Conservation (phyloP, 768 basidiomycete genomes). For the Serendipita indica region DNA sequence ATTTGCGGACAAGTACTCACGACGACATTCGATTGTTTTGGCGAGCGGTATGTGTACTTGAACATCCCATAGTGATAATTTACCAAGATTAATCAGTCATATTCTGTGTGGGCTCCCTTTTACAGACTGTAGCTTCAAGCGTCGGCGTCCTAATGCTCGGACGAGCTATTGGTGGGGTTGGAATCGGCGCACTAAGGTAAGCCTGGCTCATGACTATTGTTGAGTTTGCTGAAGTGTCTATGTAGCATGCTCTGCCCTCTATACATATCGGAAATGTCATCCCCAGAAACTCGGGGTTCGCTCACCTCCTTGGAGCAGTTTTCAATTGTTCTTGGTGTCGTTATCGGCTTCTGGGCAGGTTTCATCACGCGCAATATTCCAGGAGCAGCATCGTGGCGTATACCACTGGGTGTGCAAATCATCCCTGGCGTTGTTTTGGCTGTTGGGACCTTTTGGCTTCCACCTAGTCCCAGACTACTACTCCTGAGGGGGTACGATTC, state of each 20-base stretch:
- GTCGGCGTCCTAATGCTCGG: conserved; percentile 48
- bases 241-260: conserved; percentile 62
- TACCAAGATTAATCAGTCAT: conserved; percentile 28
- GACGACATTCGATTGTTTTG: conserved; percentile 47
- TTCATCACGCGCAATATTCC: conserved; percentile 59
- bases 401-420: conserved; percentile 59
- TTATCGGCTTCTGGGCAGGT: conserved; percentile 72
- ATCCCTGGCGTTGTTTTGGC: conserved; percentile 53
- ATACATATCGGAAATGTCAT: conserved; percentile 75
- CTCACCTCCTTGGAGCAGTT: conserved; percentile 69
- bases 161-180: conserved; percentile 60
- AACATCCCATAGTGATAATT: conserved; percentile 2
- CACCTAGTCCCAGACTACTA: conserved; percentile 46
- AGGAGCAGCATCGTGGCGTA: conserved; percentile 56
- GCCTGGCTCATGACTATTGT: conserved; percentile 15
- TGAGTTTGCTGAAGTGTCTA: conserved; percentile 19
- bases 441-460: conserved; percentile 37
- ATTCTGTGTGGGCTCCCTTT: conserved; percentile 55
- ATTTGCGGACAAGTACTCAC: conserved; percentile 53
- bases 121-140: conserved; percentile 48
- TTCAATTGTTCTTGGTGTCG: conserved; percentile 67
- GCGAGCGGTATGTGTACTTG: conserved; percentile 42
- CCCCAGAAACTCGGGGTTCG: conserved; percentile 65
- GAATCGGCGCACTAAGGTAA: conserved; percentile 63
- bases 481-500: conserved; percentile 39